phyloP scores from a whole-genome alignment of 2,329 filamentous ascomycete species.

The Pseudogymnoascus pannorum region DNA sequence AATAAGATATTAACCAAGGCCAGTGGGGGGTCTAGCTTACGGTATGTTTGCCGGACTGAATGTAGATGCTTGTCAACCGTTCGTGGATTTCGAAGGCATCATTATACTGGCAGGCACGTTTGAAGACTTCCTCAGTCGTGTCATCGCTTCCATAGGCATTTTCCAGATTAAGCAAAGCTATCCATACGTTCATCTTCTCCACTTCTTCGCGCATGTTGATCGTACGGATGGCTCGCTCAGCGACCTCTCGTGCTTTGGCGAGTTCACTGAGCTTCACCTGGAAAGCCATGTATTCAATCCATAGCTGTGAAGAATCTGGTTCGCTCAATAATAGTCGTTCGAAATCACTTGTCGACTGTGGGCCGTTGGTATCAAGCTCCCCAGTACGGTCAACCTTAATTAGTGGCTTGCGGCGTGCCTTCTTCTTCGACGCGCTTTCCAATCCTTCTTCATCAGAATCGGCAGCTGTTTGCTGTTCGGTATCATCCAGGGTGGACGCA shows the following conservation, averaged over 20 bases:
- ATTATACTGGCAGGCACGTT: constrained; percentile 87
- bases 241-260: constrained; percentile 79
- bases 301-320: constrained; percentile 86
- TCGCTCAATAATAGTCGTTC: constrained; percentile 88
- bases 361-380: constrained; percentile 82
- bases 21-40: constrained; percentile 44
- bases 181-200: constrained; percentile 94
- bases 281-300: constrained; percentile 99
- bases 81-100: constrained; percentile 86
- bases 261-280: constrained; percentile 88
- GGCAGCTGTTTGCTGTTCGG: constrained; percentile 30
- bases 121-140: constrained; percentile 77
- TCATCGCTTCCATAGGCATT: constrained; percentile 82
- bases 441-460: constrained; percentile 39
- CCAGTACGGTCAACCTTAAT: constrained; percentile 84
- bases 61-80: constrained; percentile 87
- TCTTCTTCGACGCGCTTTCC: constrained; percentile 50
- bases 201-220: constrained; percentile 87
- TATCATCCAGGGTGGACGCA: constrained; percentile 56
- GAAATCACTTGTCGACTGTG: constrained; percentile 84
- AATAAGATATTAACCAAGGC: neutral
- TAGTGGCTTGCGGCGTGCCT: constrained; percentile 67
- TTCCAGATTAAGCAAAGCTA: constrained; percentile 89
- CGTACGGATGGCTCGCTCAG: constrained; percentile 80
- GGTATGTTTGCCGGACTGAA: constrained; percentile 77